Evolutionary conservation across 2,329 filamentous ascomycete genomes (phyloP).

Genomic region (Pleomassaria siparia): DNA sequence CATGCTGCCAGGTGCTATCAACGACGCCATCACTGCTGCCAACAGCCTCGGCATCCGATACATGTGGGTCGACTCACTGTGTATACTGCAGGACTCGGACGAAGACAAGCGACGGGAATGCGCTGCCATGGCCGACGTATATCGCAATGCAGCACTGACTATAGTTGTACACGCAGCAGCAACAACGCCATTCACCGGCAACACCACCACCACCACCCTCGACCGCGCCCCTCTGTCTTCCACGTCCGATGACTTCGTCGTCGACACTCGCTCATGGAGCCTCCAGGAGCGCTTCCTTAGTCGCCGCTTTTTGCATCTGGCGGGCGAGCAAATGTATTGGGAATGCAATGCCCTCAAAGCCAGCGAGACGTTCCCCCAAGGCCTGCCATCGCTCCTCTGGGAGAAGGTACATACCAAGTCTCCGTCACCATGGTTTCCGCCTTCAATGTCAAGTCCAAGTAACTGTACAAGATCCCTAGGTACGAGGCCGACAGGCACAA

Average conservation of each 20-base stretch:
- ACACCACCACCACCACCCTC: neutral
- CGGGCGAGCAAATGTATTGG: conserved; percentile 40
- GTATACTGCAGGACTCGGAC: conserved; percentile 36
- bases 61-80: conserved; percentile 39
- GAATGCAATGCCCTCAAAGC: conserved; percentile 42
- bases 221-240: neutral
- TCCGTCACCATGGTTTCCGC: too few relatives aligned
- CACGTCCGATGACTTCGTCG: conserved; percentile 27
- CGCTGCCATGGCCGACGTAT: conserved; percentile 31
- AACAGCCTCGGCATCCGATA: conserved; percentile 33
- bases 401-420: conserved; percentile 36
- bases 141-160: conserved; percentile 39
- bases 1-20: conserved; percentile 23
- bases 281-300: conserved; percentile 42
- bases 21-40: conserved; percentile 30
- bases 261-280: conserved; percentile 40
- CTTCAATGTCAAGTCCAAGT: too few relatives aligned
- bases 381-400: conserved; percentile 38
- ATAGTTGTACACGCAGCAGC: conserved; percentile 20
- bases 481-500: too few relatives aligned
- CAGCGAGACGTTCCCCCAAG: conserved; percentile 38
- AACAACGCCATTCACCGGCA: neutral
- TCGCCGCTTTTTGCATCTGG: conserved; percentile 34
- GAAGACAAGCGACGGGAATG: conserved; percentile 35
- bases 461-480: too few relatives aligned